Base-by-base conservation (phyloP, 345 rosid genomes). In the Lumnitzera littorea region DNA sequence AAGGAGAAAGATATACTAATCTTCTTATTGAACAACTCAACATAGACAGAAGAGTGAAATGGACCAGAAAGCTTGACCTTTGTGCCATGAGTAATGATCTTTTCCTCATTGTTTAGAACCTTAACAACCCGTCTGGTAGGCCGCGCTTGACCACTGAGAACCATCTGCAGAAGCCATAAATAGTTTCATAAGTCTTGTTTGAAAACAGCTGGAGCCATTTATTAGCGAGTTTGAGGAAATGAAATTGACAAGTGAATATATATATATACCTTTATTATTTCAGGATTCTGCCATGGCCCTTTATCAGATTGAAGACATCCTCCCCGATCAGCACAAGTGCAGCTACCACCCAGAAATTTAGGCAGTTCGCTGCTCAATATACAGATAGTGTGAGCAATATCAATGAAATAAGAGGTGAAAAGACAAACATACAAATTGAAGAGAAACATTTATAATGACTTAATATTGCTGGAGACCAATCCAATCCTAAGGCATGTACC, bases 241-340 rank as follows among this genome's bases (percentile, higher is more conserved):
- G 10, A 36, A 36, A 36, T 9, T 36, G 43, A 7, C 11, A 36
- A 0, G 20, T 20, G 20, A 20, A 20, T 1, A 4, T 36, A 5
- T 9, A 27, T 27, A 27, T 9, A 5, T 9, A 92, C 99, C 96
- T 80, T 83, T 73, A 94, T 23, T 62, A 88, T 74, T 62, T 84
- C 91, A 23, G 75, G 71, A 63, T 90, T 72, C 29, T 86, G 86
- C 99, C 97, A 94, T 20, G 97, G 97, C 41, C 99, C 99, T 75
- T 90, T 94, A 74, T 94, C 96, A 56, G 97, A 90, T 50, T 75
- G 84, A 90, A 90, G 77, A 53, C 99, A 94, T 5, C 99, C 97
- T 55, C 99, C 96, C 24, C 69, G 69, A 27, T 82, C 89, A 71
- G 84, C 82, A 79, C 97, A 94, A 15, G 87, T 88, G 69, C 99